These are phyloP conservation scores for Nakazawaea wyomingensis DNA, from an alignment of 805 yeast genomes.

Conservation along the genomic window DNA sequence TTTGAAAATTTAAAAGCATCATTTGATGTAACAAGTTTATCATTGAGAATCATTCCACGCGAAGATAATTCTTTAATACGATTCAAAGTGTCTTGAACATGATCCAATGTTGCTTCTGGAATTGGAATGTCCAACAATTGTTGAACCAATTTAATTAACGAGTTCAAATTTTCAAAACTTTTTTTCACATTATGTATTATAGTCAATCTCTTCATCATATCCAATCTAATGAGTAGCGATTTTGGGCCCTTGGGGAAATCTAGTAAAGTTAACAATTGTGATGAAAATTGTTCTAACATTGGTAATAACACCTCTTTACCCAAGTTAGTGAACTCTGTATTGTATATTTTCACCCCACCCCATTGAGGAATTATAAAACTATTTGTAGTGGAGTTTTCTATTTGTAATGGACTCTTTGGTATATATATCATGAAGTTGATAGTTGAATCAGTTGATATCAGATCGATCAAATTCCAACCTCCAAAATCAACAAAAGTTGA, in stretches of 20 bases:
- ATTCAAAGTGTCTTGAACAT: constrained; percentile 49
- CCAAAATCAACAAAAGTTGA: constrained; percentile 79
- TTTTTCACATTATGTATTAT: constrained; percentile 53
- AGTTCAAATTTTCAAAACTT: constrained; percentile 64
- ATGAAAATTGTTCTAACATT: constrained; percentile 61
- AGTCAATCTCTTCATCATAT: constrained; percentile 56
- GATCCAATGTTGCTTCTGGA: constrained; percentile 61
- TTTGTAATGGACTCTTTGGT: constrained; percentile 50
- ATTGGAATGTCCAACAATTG: constrained; percentile 77
- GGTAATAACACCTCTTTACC: constrained; percentile 44
- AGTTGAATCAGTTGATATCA: constrained; percentile 51
- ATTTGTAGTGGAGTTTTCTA: constrained; percentile 42
- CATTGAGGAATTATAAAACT: constrained; percentile 82
- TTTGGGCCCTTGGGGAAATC: constrained; percentile 54
- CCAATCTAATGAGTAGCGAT: constrained; percentile 60
- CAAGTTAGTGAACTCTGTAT: constrained; percentile 32
- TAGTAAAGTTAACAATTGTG: constrained; percentile 67
- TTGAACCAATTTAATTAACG: constrained; percentile 63
- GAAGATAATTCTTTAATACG: constrained; percentile 33
- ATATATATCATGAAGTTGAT: constrained; percentile 67
- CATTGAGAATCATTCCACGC: constrained; percentile 23
- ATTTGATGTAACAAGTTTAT: constrained; percentile 22
- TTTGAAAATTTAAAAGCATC: constrained; percentile 58
- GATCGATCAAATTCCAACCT: constrained; percentile 64
- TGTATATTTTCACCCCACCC: constrained; percentile 68